Base-by-base conservation (phyloP, 1,284 basidiomycete genomes). In the Pterulicium gracile region DNA sequence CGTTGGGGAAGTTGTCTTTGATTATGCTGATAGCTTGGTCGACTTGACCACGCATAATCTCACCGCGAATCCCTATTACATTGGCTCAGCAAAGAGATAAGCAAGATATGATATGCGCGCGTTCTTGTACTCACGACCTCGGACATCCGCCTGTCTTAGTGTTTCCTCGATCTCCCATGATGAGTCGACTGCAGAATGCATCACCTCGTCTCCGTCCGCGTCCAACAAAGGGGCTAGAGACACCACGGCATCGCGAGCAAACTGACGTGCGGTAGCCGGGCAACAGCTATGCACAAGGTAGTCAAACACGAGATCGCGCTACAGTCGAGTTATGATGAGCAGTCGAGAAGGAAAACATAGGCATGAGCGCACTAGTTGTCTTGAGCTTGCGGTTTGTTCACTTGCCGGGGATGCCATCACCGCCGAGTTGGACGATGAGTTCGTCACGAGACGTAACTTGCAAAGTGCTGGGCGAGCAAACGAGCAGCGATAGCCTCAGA, bases 281-380 rank as follows among this genome's bases (percentile, higher is more conserved):
- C 82, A 88, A 49, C 82, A 81, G 40, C 76, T 73, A 55, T 89
- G 85, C 48, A 77, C 73, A 2, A 93, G 72, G 56, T 91, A 93
- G 56, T 91, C 83, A 42, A 91, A 67, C 4, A 93, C 81, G 35
- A 93, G 65, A n/a, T 73, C 64, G 43, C 80, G 77, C 85, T 88
- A 47, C 19, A 32, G 40, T 15, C 48, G 20, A 47, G 36, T 39
- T 17, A 17, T n/a, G n/a, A n/a, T n/a, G n/a, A n/a, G n/a, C n/a
- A n/a, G n/a, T n/a, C n/a, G n/a, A n/a, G n/a, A n/a, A n/a, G n/a
- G n/a, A n/a, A n/a, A n/a, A n/a, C n/a, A n/a, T n/a, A n/a, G n/a
- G n/a, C n/a, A n/a, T n/a, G n/a, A n/a, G n/a, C n/a, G n/a, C n/a
- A n/a, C n/a, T n/a, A n/a, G n/a, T n/a, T n/a, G n/a, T n/a, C n/a